These are phyloP conservation scores for Asterionellopsis glacialis DNA, from an alignment of 108 stramenopile genomes.

Conservation along the genomic window DNA sequence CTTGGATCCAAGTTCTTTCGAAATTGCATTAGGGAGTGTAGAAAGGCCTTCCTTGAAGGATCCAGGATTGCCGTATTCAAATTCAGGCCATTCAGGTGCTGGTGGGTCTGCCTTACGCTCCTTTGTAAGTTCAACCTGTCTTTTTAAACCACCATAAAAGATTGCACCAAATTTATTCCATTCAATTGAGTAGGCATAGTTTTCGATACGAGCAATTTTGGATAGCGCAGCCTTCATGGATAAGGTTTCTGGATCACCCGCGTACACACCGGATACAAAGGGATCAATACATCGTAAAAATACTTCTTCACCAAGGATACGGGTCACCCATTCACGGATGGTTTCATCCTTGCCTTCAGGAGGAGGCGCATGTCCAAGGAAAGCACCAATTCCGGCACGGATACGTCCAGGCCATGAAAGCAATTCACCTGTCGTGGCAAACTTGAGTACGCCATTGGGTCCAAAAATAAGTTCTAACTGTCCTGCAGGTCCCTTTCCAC, in stretches of 20 bases:
- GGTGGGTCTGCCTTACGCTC: slow-evolving; percentile 79
- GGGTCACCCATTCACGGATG: slow-evolving; percentile 90
- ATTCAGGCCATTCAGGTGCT: slow-evolving; percentile 67
- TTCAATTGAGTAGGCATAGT: slow-evolving; percentile 58
- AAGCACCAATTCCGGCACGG: slow-evolving; percentile 92
- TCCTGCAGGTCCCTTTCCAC: slow-evolving; percentile 78
- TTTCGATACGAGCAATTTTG: slow-evolving; percentile 84
- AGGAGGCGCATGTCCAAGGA: slow-evolving; percentile 68
- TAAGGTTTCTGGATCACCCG: slow-evolving; percentile 91
- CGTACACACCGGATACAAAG: slow-evolving; percentile 95
- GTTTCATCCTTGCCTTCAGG: slow-evolving; percentile 84
- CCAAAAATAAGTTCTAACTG: slow-evolving; percentile 83
- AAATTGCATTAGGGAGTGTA: slow-evolving; percentile 81
- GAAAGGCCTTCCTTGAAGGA: slow-evolving; percentile 78
- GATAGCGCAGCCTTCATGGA: slow-evolving; percentile 88
- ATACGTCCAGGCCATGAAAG: slow-evolving; percentile 93
- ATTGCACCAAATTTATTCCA: slow-evolving; percentile 85
- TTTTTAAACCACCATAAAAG: slow-evolving; percentile 76
- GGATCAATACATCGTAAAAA: slow-evolving; percentile 92
- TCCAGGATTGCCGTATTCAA: slow-evolving; percentile 86
- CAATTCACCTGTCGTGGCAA: slow-evolving; percentile 66
- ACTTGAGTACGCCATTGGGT: slow-evolving; percentile 72
- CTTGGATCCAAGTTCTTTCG: slow-evolving; percentile 46
- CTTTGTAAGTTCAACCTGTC: slow-evolving; percentile 73
- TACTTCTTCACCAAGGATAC: slow-evolving; percentile 88